phyloP scores from a whole-genome alignment of 2,329 filamentous ascomycete species.

The Cadophora malorum region DNA sequence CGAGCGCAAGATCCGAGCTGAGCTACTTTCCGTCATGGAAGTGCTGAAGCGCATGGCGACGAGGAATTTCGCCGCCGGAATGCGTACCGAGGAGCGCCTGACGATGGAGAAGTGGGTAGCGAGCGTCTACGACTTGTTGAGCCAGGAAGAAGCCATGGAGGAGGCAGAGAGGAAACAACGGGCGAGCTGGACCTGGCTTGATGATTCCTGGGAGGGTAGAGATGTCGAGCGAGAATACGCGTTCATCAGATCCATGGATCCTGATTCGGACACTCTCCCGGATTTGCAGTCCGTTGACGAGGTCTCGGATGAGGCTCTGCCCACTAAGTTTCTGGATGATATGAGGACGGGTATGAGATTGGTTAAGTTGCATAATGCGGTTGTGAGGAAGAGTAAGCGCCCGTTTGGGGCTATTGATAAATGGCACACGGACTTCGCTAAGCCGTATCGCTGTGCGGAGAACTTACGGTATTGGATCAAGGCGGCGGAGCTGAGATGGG shows the following conservation, averaged over 20 bases:
- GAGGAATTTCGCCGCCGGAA: slow-evolving; percentile 83
- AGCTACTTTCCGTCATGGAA: slow-evolving; percentile 86
- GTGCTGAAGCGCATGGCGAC: slow-evolving; percentile 90
- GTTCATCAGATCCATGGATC: slow-evolving; percentile 80
- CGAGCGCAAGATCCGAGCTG: slow-evolving; percentile 83
- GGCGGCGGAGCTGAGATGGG: slow-evolving; percentile 92
- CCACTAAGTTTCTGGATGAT: slow-evolving; percentile 75
- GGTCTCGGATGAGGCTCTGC: slow-evolving; percentile 50
- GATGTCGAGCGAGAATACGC: slow-evolving; percentile 81
- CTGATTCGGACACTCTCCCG: slow-evolving; percentile 65
- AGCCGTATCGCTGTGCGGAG: slow-evolving; percentile 92
- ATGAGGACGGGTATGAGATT: slow-evolving; percentile 83
- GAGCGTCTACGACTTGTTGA: slow-evolving; percentile 77
- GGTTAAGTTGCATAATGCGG: slow-evolving; percentile 87
- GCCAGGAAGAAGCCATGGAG: slow-evolving; percentile 79
- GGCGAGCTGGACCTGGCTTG: slow-evolving; percentile 80
- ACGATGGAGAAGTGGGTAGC: slow-evolving; percentile 81
- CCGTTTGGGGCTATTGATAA: slow-evolving; percentile 88
- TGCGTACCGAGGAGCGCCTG: slow-evolving; percentile 78
- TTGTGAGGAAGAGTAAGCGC: slow-evolving; percentile 82
- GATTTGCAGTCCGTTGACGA: slow-evolving; percentile 67
- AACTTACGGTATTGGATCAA: slow-evolving; percentile 97
- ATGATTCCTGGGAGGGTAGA: slow-evolving; percentile 75
- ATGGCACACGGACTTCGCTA: slow-evolving; percentile 91
- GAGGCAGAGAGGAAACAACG: slow-evolving; percentile 69